These are phyloP conservation scores for Phalaenopsis hybrid DNA, from an alignment of 116 monocot species.

Conservation along the genomic window DNA sequence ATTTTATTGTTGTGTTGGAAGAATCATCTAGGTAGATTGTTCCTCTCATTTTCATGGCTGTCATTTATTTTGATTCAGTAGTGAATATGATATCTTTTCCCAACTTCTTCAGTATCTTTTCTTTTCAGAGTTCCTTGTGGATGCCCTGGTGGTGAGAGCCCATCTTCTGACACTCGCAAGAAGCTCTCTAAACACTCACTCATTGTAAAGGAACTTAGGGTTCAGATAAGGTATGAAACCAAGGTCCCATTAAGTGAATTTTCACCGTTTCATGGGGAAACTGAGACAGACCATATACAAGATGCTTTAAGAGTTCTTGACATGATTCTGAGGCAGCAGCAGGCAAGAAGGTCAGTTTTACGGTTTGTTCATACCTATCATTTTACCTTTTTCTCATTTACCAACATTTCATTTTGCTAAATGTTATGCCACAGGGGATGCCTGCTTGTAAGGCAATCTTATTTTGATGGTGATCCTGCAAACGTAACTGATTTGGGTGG, in stretches of 20 bases:
- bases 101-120: neutral
- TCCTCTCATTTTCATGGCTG: neutral
- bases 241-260: conserved; percentile 54
- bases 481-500: conserved; percentile 61
- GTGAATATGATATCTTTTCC: neutral
- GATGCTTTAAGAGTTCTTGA: conserved; percentile 67
- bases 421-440: conserved; percentile 39
- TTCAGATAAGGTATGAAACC: conserved; percentile 48
- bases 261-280: conserved; percentile 34
- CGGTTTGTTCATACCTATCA: neutral
- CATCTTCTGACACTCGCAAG: conserved; percentile 36
- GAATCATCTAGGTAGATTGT: conserved; percentile 26
- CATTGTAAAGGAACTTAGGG: conserved; percentile 36
- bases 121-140: conserved; percentile 26
- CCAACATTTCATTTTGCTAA: neutral
- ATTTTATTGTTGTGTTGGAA: conserved; percentile 60
- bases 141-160: conserved; percentile 28
- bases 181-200: conserved; percentile 26
- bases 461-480: conserved; percentile 42
- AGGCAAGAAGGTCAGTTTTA: conserved; percentile 49
- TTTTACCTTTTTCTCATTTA: neutral
- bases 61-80: neutral
- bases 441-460: conserved; percentile 74
- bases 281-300: conserved; percentile 34
- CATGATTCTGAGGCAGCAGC: conserved; percentile 66